These are phyloP conservation scores for Arthrobotrys entomopaga DNA, from an alignment of 2,329 filamentous ascomycete species.

Conservation along the genomic window DNA sequence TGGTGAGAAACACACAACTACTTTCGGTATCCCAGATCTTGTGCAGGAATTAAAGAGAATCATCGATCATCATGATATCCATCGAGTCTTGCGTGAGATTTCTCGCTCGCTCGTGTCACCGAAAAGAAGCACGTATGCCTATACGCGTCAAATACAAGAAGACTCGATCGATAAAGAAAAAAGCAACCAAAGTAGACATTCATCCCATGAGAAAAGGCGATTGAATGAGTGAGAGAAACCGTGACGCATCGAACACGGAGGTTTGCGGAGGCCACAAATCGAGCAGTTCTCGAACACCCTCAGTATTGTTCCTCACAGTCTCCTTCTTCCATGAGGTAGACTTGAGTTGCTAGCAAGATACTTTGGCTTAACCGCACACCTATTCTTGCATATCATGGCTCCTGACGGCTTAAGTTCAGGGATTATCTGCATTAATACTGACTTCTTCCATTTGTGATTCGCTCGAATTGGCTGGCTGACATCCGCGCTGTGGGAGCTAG, in stretches of 20 bases:
- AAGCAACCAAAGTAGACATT: too few relatives aligned
- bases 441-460: slow-evolving; percentile 7
- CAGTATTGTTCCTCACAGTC: slow-evolving; percentile 5
- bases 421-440: slow-evolving; percentile 15
- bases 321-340: neutral
- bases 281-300: neutral
- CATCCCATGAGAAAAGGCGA: too few relatives aligned
- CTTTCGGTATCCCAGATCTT: too few relatives aligned
- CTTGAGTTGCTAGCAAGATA: neutral
- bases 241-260: too few relatives aligned
- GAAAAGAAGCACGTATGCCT: too few relatives aligned
- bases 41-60: neutral
- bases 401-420: slow-evolving; percentile 23
- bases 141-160: too few relatives aligned
- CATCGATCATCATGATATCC: too few relatives aligned
- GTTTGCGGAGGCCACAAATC: too few relatives aligned
- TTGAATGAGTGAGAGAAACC: too few relatives aligned
- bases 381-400: slow-evolving; percentile 26
- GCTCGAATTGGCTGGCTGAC: slow-evolving; percentile 28
- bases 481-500: slow-evolving; percentile 28
- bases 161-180: too few relatives aligned
- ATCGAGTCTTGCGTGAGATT: too few relatives aligned
- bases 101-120: too few relatives aligned
- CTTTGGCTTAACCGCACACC: slow-evolving; percentile 19
- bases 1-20: neutral